Evolutionary conservation across 176 grass and related monocot genomes (phyloP).

Genomic region (Zea luxurians): DNA sequence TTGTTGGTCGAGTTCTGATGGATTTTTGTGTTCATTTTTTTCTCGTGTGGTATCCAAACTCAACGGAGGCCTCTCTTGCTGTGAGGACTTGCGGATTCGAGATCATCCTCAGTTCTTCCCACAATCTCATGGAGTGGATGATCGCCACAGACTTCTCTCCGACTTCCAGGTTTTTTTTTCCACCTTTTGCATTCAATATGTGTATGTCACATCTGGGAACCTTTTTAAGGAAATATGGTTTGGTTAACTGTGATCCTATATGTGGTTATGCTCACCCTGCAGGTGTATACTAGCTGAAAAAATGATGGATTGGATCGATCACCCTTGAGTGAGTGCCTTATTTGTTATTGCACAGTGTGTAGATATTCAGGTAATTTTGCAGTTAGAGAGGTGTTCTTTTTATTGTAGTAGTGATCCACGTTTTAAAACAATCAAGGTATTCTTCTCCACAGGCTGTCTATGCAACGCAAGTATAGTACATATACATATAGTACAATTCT

Average conservation of each 20-base stretch:
- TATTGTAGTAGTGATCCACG: constrained; percentile 33
- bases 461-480: constrained; percentile 37
- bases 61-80: constrained; percentile 50
- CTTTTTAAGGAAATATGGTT: not conserved
- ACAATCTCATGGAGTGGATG: constrained; percentile 24
- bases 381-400: constrained; percentile 43
- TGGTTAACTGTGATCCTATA: not conserved
- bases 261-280: constrained; percentile 22
- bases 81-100: constrained; percentile 31
- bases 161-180: constrained; percentile 18
- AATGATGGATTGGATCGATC: constrained; percentile 39
- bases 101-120: constrained; percentile 42
- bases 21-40: constrained; percentile 56
- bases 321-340: constrained; percentile 40
- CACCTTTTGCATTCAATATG: not conserved
- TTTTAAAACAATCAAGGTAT: constrained; percentile 39
- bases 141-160: constrained; percentile 5
- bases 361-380: constrained; percentile 63
- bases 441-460: constrained; percentile 23
- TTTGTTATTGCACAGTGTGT: constrained; percentile 64
- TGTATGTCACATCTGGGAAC: not conserved
- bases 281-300: constrained; percentile 54
- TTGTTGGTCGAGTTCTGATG: constrained; percentile 54
- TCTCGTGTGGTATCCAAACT: constrained; percentile 42
- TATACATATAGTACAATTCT: constrained; percentile 26